Evolutionary conservation across 345 rosid species (phyloP), one percentile per base, ranked within the genome.

Genomic region (Excoecaria agallocha): DNA sequence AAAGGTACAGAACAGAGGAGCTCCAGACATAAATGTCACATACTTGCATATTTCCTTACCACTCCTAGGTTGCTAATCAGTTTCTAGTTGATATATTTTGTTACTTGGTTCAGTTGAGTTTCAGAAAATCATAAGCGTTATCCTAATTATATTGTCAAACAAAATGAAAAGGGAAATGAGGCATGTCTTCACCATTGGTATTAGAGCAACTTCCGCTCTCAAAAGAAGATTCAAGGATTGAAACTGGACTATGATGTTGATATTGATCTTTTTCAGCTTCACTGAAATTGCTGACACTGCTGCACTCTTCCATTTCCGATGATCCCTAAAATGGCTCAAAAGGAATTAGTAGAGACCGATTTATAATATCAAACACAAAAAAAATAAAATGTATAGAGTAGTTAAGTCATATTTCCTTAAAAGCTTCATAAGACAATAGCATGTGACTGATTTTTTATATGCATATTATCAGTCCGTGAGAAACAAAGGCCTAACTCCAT

Each of bases 141-240:
- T 76, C 74, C 37, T 13, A 52, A 43, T 38, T 59, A 20, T 16
- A 43, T 51, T 39, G 6, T 16, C 22, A 1, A 0, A 55, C 6
- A 5, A 56, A 39, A 38, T 22, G 8, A 46, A 6, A 20, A 13
- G 64, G 58, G 37, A 20, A 43, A 12, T 15, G 3, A 4, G 61
- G 43, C 16, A 48, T 45, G 15, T 4, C 4, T 46, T 56, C 72
- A 76, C 83, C 77, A 17, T 68, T 61, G 46, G 66, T 54, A 71
- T 76, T 83, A 48, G 86, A 81, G 85, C 78, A 86, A 71, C 84
- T 77, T 55, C 65, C 79, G 69, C 79, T 77, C 25, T 72, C 72
- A 11, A 74, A 71, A 61, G 83, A 83, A 67, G 84, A 79, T 79
- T 90, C 91, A 68, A 81, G 84, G 71, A 74, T 80, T 62, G 88